Percentiles rank a stretch among this genome's conserved stretches.
These are phyloP conservation scores for Prunus yedoensis DNA, from an alignment of 331 rosid species.

Conservation along the genomic window DNA sequence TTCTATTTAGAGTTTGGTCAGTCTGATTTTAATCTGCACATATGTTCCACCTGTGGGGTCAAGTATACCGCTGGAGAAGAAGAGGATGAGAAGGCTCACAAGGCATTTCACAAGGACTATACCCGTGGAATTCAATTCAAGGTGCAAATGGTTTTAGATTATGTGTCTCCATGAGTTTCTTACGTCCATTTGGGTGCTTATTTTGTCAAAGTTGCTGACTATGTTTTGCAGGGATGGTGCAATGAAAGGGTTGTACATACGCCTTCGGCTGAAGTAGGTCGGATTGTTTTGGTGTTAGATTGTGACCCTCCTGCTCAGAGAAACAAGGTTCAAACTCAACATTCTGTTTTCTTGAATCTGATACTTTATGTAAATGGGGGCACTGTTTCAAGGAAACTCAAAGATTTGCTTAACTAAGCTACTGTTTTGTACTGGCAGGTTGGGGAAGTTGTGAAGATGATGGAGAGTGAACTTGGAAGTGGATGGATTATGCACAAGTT, in stretches of 20 bases:
- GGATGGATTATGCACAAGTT: slow-evolving; percentile 59
- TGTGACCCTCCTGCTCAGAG: slow-evolving; percentile 50
- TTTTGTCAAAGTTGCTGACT: slow-evolving; percentile 1
- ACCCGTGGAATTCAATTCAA: slow-evolving; percentile 59
- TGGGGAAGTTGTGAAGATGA: slow-evolving; percentile 53
- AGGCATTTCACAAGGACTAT: slow-evolving; percentile 55
- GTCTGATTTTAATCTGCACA: slow-evolving; percentile 60
- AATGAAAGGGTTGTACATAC: slow-evolving; percentile 45
- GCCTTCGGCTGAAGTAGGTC: slow-evolving; percentile 27
- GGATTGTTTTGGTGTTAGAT: slow-evolving; percentile 50
- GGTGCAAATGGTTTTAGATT: slow-evolving; percentile 23
- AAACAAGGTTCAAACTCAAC: slow-evolving; percentile 44
- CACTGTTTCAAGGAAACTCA: neutral
- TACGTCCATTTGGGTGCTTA: slow-evolving; percentile 12
- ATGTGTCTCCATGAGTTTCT: neutral
- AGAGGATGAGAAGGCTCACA: slow-evolving; percentile 69
- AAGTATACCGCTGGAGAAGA: slow-evolving; percentile 62
- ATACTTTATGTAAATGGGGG: neutral
- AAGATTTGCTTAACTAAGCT: neutral
- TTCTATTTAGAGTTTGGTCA: slow-evolving; percentile 76
- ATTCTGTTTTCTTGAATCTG: neutral
- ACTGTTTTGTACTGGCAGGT: slow-evolving; percentile 36
- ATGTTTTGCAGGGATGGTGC: slow-evolving; percentile 58
- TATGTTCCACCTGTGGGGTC: slow-evolving; percentile 59
- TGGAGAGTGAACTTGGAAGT: slow-evolving; percentile 69